Conservation (phyloP, 2,329 filamentous ascomycete genomes). For the Metarhizium guizhouense region DNA sequence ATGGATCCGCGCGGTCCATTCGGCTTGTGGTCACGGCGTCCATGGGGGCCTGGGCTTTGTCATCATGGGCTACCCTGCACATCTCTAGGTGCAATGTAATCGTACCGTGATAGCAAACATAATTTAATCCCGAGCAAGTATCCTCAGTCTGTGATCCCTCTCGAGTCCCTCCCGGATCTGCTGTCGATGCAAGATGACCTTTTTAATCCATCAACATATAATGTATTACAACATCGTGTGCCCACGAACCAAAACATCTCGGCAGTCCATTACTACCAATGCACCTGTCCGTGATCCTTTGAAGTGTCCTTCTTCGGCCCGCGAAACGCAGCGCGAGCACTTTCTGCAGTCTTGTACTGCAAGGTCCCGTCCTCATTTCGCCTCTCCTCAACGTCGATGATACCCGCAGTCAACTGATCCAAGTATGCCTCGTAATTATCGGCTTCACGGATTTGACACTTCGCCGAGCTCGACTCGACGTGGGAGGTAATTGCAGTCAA, state of each 20-base stretch:
- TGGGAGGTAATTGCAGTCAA: slow-evolving; percentile 37
- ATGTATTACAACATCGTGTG: neutral
- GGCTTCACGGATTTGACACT: slow-evolving; percentile 34
- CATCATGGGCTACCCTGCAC: neutral
- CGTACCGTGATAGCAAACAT: too few relatives aligned
- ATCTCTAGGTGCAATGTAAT: too few relatives aligned
- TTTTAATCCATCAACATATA: too few relatives aligned
- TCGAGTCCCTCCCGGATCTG: too few relatives aligned
- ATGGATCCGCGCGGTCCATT: too few relatives aligned
- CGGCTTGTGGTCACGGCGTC: too few relatives aligned
- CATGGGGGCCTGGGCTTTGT: neutral
- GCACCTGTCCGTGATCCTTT: neutral
- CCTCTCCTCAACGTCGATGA: slow-evolving; percentile 16
- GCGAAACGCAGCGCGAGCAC: slow-evolving; percentile 2
- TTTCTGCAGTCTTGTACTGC: slow-evolving; percentile 16
- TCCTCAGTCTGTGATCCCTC: too few relatives aligned
- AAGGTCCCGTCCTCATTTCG: slow-evolving; percentile 18
- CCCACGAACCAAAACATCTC: neutral
- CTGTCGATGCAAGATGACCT: too few relatives aligned
- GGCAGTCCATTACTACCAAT: neutral
- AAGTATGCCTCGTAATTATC: slow-evolving; percentile 24
- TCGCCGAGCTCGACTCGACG: slow-evolving; percentile 32
- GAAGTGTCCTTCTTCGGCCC: neutral
- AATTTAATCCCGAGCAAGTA: too few relatives aligned
- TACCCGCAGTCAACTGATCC: slow-evolving; percentile 23